phyloP scores from a whole-genome alignment of 2,329 filamentous ascomycete species.

The Pyrenophora teres region DNA sequence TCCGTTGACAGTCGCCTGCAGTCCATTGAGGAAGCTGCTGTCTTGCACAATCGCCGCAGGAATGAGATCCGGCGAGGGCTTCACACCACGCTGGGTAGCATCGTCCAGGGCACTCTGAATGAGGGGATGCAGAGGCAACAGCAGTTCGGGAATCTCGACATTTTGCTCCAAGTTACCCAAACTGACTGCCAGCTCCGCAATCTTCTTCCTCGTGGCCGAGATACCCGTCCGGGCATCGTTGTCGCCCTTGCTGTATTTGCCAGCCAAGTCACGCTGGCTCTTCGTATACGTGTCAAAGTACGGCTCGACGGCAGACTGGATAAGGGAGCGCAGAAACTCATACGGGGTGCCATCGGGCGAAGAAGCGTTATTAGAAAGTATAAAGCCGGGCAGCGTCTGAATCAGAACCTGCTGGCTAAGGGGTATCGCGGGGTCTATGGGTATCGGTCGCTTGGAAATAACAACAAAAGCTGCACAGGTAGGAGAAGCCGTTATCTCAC shows the following conservation, averaged over 20 bases:
- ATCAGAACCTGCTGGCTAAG: constrained; percentile 89
- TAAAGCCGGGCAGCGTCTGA: constrained; percentile 85
- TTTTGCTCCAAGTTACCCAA: constrained; percentile 94
- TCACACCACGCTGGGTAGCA: constrained; percentile 67
- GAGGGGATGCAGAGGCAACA: constrained; percentile 83
- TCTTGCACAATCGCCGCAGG: constrained; percentile 78
- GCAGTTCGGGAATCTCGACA: constrained; percentile 93
- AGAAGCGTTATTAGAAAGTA: constrained; percentile 68
- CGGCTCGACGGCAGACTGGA: constrained; percentile 88
- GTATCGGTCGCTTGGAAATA: constrained; percentile 85
- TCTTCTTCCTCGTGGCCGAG: constrained; percentile 94
- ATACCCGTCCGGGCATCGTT: constrained; percentile 92
- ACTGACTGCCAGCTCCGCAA: constrained; percentile 90
- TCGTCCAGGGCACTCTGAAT: constrained; percentile 85
- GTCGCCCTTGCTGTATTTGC: constrained; percentile 73
- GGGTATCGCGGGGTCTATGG: constrained; percentile 81
- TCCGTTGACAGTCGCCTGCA: constrained; percentile 91
- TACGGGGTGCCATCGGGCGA: constrained; percentile 83
- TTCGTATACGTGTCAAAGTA: constrained; percentile 98
- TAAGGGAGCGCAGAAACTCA: constrained; percentile 87
- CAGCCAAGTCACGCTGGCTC: constrained; percentile 50
- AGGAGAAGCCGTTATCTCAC: constrained; percentile 77
- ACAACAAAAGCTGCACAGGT: constrained; percentile 86
- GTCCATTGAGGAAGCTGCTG: constrained; percentile 87
- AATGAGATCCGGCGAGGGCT: constrained; percentile 78